Conservation (phyloP, 75 land plant genomes). For the Sequoiadendron giganteum region DNA sequence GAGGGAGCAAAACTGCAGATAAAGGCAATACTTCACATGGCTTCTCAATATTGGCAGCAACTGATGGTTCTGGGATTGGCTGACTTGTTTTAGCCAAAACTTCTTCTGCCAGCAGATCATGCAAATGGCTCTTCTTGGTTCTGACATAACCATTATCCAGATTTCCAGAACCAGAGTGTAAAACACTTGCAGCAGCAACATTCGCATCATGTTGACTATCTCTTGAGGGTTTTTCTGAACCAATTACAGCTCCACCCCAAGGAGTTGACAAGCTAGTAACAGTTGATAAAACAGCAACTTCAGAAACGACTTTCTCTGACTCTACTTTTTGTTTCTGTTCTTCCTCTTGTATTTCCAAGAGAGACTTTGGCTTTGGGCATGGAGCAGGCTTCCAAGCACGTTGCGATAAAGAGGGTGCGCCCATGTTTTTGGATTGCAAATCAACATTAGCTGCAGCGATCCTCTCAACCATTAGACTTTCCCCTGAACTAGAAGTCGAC, state of each 20-base stretch:
- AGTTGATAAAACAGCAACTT: conserved; percentile 5
- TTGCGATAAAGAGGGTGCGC: conserved; percentile 11
- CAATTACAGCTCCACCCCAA: conserved; percentile 15
- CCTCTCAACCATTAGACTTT: background rate
- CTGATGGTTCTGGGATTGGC: conserved; percentile 15
- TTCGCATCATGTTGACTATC: conserved; percentile 9
- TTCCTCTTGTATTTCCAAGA: conserved; percentile 76
- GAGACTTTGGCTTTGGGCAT: conserved; percentile 66
- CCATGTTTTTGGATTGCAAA: background rate
- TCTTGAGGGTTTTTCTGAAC: conserved; percentile 19
- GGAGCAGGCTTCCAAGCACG: conserved; percentile 68
- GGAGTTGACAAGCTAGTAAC: background rate
- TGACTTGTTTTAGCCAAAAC: conserved; percentile 45
- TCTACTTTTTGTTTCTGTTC: conserved; percentile 45
- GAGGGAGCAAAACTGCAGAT: background rate
- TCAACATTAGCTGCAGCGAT: conserved; percentile 12
- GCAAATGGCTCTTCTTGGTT: conserved; percentile 51
- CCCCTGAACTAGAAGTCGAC: background rate
- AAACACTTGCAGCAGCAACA: background rate
- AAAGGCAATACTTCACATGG: conserved; percentile 2
- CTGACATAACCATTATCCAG: conserved; percentile 7
- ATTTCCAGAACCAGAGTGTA: conserved; percentile 3
- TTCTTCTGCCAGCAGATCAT: conserved; percentile 65
- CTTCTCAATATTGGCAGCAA: conserved; percentile 1
- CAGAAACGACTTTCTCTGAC: conserved; percentile 17